These are phyloP conservation scores for Pseudevernia furfuracea DNA, from an alignment of 495 filamentous ascomycete species.

Conservation along the genomic window DNA sequence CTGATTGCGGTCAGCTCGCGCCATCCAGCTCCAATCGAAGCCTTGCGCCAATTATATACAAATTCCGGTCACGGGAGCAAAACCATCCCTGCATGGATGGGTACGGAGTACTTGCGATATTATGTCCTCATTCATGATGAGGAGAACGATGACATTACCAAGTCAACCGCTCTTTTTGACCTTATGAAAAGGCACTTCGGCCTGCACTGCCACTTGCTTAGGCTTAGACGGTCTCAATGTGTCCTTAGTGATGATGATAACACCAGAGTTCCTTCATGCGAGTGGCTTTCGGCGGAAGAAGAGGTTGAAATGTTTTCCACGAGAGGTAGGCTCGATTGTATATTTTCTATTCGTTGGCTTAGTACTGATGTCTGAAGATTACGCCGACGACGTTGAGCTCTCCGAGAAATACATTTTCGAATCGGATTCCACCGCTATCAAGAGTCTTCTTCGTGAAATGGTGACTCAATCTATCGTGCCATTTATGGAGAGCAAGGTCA, in stretches of 20 bases:
- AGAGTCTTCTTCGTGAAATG: constrained; percentile 83
- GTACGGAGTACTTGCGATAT: constrained; percentile 84
- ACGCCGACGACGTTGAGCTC: constrained; percentile 55
- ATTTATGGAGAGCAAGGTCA: constrained; percentile 84
- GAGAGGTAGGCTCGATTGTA: constrained; percentile 39
- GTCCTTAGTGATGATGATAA: constrained; percentile 90
- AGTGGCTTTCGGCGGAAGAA: constrained; percentile 86
- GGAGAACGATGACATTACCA: constrained; percentile 82
- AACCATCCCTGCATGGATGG: constrained; percentile 69
- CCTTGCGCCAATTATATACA: constrained; percentile 70
- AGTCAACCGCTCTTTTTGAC: constrained; percentile 81
- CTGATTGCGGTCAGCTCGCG: constrained; percentile 90
- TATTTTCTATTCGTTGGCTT: constrained; percentile 21
- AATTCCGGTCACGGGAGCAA: constrained; percentile 62
- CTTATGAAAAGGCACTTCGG: constrained; percentile 98
- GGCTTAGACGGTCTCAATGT: constrained; percentile 76
- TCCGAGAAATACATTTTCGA: constrained; percentile 77
- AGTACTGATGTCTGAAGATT: constrained; percentile 11
- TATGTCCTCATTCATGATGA: constrained; percentile 98
- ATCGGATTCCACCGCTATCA: constrained; percentile 80
- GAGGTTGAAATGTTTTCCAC: constrained; percentile 65
- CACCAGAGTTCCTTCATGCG: constrained; percentile 64
- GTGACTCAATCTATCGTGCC: constrained; percentile 87
- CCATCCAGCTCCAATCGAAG: constrained; percentile 71
- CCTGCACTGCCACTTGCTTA: constrained; percentile 84